Evolutionary conservation across 2,329 filamentous ascomycete genomes (phyloP).

Genomic region (Fusarium sp.): DNA sequence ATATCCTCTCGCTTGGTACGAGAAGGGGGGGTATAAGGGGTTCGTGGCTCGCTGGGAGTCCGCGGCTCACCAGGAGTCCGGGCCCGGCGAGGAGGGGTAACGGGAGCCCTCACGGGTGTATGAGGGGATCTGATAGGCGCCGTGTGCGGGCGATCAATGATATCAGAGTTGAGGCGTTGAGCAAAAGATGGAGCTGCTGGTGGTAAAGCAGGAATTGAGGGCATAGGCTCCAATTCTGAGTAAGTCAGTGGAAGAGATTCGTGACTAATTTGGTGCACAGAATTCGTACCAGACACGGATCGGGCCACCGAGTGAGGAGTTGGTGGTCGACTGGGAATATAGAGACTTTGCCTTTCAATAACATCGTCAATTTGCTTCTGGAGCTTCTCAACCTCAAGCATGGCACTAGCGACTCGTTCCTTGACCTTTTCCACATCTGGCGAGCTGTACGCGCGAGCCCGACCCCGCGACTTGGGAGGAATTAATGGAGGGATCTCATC

Average conservation of each 20-base stretch:
- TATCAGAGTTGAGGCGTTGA: conserved; percentile 66
- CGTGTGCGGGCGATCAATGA: conserved; percentile 54
- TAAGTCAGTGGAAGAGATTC: conserved; percentile 36
- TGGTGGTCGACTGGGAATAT: conserved; percentile 67
- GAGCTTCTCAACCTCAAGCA: conserved; percentile 71
- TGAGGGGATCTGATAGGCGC: conserved; percentile 55
- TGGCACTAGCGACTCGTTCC: conserved; percentile 69
- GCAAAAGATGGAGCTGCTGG: conserved; percentile 71
- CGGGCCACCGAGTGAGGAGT: conserved; percentile 61
- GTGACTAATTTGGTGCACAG: conserved; percentile 21
- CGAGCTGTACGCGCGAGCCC: conserved; percentile 61
- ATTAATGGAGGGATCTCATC: conserved; percentile 54
- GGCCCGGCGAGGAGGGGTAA: conserved; percentile 48
- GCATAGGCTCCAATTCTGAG: conserved; percentile 66
- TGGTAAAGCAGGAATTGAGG: conserved; percentile 70
- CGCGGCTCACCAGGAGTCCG: conserved; percentile 52
- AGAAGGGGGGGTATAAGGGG: conserved; percentile 48
- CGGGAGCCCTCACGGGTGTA: conserved; percentile 52
- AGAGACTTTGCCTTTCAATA: conserved; percentile 73
- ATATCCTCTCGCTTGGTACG: conserved; percentile 52
- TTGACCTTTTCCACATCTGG: conserved; percentile 67
- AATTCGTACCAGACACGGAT: conserved; percentile 52
- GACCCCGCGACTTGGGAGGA: conserved; percentile 59
- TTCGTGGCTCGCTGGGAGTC: conserved; percentile 49
- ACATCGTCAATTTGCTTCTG: conserved; percentile 73